Evolutionary conservation across 495 filamentous ascomycete species (phyloP).

Genomic region (Penicillium lagena): DNA sequence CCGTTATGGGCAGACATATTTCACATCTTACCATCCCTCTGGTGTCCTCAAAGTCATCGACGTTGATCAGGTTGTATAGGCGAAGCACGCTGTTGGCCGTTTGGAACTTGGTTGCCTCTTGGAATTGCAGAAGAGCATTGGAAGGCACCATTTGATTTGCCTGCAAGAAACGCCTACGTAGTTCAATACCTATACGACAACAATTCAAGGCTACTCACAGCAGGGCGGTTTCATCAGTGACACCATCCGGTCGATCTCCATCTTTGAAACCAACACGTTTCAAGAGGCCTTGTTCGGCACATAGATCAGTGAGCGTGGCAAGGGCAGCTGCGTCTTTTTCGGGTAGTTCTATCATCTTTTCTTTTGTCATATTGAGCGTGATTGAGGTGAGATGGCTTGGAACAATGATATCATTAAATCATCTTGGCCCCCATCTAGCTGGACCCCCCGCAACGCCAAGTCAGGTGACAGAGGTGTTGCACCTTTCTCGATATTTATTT

Average conservation of each 20-base stretch:
- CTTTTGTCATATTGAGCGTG: no score
- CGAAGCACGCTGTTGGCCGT: constrained; percentile 3
- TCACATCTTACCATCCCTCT: constrained; percentile 11
- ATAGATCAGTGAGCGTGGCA: constrained; percentile 5
- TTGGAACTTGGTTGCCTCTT: constrained; percentile 13
- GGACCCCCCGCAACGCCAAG: no score
- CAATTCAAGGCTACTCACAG: constrained; percentile 7
- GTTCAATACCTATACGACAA: constrained; percentile 1
- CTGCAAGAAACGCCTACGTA: constrained; percentile 22
- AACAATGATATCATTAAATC: no score
- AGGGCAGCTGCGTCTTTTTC: no score
- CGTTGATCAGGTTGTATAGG: constrained; percentile 17
- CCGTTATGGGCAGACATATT: neutral
- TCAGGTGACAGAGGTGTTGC: no score
- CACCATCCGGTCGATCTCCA: constrained; percentile 14
- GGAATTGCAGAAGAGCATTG: constrained; percentile 15
- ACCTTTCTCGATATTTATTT: no score
- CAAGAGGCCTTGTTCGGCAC: constrained; percentile 16
- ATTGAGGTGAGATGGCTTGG: no score
- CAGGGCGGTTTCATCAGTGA: constrained; percentile 23
- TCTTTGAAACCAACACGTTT: constrained; percentile 11
- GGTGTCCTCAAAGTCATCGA: constrained; percentile 21
- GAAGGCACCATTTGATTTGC: constrained; percentile 17
- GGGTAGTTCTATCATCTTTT: no score
- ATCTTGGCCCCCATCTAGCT: no score